Evolutionary conservation across 2,329 filamentous ascomycete genomes (phyloP).

Genomic region (Aspergillus hortae): DNA sequence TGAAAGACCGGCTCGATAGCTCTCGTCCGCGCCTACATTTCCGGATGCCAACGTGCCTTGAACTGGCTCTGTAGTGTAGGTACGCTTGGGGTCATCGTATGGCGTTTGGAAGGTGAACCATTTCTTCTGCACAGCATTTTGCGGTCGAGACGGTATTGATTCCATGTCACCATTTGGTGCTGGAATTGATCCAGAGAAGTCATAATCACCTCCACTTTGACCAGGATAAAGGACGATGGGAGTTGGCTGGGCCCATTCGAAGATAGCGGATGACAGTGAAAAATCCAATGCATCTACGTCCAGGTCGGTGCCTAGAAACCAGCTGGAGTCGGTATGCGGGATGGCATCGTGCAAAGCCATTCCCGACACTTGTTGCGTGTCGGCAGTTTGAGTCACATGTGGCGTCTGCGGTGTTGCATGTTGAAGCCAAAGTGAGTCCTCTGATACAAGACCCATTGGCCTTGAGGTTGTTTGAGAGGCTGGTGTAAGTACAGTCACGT

Average conservation of each 20-base stretch:
- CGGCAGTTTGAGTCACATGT: neutral
- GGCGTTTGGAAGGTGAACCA: neutral
- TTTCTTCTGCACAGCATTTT: neutral
- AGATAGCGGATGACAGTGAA: slow-evolving; percentile 16
- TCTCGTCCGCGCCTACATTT: slow-evolving; percentile 11
- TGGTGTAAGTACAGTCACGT: neutral
- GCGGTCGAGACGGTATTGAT: neutral
- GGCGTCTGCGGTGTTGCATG: neutral
- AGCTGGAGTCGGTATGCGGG: slow-evolving; percentile 7
- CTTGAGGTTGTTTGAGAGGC: neutral
- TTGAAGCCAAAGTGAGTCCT: neutral
- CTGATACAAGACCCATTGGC: neutral
- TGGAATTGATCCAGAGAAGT: neutral
- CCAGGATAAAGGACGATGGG: neutral
- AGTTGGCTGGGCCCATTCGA: slow-evolving; percentile 17
- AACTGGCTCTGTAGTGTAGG: neutral
- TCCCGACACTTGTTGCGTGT: neutral
- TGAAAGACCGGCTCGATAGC: slow-evolving; percentile 15
- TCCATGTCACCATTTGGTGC: neutral
- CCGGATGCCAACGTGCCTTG: neutral
- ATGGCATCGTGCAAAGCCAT: neutral
- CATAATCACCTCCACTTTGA: too few species aligned
- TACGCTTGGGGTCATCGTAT: neutral
- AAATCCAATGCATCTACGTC: slow-evolving; percentile 17
- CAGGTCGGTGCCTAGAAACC: slow-evolving; percentile 16